These are phyloP conservation scores for Lavandula angustifolia DNA, from an alignment of 257 asterid genomes.

Conservation along the genomic window DNA sequence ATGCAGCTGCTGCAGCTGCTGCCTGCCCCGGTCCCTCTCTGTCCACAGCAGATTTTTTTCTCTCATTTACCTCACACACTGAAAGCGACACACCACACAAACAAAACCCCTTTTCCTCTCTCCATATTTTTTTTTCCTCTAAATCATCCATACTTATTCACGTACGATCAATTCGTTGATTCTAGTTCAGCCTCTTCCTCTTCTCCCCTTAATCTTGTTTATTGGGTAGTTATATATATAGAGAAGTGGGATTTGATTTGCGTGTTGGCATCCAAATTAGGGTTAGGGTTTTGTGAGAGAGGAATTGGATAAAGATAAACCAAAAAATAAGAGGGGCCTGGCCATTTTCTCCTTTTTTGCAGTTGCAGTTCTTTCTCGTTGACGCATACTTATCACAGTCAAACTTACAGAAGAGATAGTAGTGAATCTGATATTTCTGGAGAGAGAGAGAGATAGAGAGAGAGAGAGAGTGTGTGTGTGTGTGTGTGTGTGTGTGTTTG, in stretches of 20 bases:
- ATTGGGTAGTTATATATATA: too few species aligned
- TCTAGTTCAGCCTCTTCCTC: too few species aligned
- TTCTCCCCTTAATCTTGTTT: too few species aligned
- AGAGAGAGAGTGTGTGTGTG: slow-evolving; percentile 22
- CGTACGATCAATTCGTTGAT: too few species aligned
- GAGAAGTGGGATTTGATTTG: too few species aligned
- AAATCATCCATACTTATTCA: too few species aligned
- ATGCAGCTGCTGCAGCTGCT: slow-evolving; percentile 25
- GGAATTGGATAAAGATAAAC: slow-evolving; percentile 21
- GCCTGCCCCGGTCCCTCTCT: slow-evolving; percentile 35
- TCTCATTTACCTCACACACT: neutral
- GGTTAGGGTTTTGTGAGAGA: too few species aligned
- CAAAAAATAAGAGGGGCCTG: slow-evolving; percentile 41
- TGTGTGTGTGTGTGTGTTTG: too few species aligned
- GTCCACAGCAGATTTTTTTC: slow-evolving; percentile 39
- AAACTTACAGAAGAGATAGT: slow-evolving; percentile 41
- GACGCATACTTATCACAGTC: slow-evolving; percentile 38
- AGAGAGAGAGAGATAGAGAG: slow-evolving; percentile 34
- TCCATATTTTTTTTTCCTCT: too few species aligned
- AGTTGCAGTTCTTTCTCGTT: slow-evolving; percentile 37
- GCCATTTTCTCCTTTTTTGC: neutral
- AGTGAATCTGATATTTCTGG: slow-evolving; percentile 11
- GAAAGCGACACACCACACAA: slow-evolving; percentile 26
- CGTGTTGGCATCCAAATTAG: too few species aligned
- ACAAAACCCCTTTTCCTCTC: too few species aligned